Evolutionary conservation across 1,139 yeast species (phyloP).

Genomic region (Saccharomycopsis hybrid): DNA sequence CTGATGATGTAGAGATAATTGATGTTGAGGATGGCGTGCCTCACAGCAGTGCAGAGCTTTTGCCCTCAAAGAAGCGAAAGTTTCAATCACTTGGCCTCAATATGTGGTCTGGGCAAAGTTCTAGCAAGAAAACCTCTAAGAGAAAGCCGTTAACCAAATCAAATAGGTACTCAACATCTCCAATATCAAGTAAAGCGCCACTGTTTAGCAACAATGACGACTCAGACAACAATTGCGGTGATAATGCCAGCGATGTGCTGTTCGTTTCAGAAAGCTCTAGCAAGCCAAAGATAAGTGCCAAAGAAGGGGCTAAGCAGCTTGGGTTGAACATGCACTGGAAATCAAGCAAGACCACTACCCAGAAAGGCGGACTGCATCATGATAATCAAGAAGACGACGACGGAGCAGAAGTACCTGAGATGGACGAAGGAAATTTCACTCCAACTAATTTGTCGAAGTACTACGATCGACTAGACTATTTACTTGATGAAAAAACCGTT

Average conservation of each 20-base stretch:
- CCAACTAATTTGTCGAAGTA: conserved; percentile 6
- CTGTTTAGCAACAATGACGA: no score
- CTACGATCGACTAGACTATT: conserved; percentile 19
- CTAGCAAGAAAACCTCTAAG: neutral
- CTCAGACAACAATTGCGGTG: no score
- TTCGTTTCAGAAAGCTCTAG: neutral
- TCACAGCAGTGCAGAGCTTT: no score
- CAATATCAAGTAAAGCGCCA: no score
- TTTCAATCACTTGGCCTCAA: conserved; percentile 10
- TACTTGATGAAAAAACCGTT: conserved; percentile 23
- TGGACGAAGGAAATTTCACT: conserved; percentile 2
- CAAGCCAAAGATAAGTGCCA: conserved; percentile 6
- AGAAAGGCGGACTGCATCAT: no score
- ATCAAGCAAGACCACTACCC: neutral
- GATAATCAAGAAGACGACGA: neutral
- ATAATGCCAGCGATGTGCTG: no score
- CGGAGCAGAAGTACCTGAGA: neutral
- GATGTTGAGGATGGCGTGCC: neutral
- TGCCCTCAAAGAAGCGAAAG: neutral
- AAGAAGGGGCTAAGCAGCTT: conserved; percentile 7
- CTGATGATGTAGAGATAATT: conserved; percentile 4
- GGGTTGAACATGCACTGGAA: conserved; percentile 11
- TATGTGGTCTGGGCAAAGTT: conserved; percentile 6
- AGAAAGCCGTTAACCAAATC: neutral
- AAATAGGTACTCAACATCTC: no score